A percentile compares a stretch with the other conserved stretches of the same genome.
Evolutionary conservation across 768 basidiomycete species (phyloP).

Genomic region (Naganishia kalamii): DNA sequence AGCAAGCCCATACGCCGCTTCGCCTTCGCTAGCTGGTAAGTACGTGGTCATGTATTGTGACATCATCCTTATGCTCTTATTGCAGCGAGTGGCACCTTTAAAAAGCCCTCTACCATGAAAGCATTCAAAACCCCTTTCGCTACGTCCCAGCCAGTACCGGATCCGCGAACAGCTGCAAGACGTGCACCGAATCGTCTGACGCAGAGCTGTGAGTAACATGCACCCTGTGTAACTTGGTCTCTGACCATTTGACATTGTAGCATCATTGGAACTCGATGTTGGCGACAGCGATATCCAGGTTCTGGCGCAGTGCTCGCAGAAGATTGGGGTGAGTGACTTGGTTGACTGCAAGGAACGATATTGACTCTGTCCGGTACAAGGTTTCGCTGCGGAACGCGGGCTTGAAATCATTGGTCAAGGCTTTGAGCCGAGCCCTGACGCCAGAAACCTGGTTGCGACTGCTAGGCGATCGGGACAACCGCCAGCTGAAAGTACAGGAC

Average conservation of each 20-base stretch:
- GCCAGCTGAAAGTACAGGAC: not conserved
- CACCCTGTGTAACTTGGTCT: too few species aligned
- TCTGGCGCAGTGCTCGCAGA: slow-evolving; percentile 8
- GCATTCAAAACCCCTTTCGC: slow-evolving; percentile 13
- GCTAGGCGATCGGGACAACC: not conserved
- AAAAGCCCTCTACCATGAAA: not conserved
- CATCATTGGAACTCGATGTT: not conserved
- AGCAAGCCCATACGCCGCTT: slow-evolving; percentile 16
- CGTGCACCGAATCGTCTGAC: not conserved
- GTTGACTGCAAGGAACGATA: not conserved
- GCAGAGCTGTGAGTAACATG: not conserved
- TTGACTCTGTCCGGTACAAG: not conserved
- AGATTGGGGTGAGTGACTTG: not conserved
- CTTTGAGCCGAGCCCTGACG: not conserved
- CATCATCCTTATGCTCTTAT: not conserved
- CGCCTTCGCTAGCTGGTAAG: slow-evolving; percentile 11
- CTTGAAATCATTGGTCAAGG: not conserved
- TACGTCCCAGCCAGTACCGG: not conserved
- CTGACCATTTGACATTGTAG: not conserved
- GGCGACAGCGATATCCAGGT: slow-evolving; percentile 1
- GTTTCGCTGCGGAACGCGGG: slow-evolving; percentile 5
- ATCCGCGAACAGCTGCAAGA: too few species aligned
- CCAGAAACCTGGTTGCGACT: slow-evolving; percentile 11
- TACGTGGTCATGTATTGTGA: not conserved
- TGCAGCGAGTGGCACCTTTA: not conserved